These are phyloP conservation scores for Wallacemonas rigidus DNA, from an alignment of 208 protist genomes.

Conservation along the genomic window DNA sequence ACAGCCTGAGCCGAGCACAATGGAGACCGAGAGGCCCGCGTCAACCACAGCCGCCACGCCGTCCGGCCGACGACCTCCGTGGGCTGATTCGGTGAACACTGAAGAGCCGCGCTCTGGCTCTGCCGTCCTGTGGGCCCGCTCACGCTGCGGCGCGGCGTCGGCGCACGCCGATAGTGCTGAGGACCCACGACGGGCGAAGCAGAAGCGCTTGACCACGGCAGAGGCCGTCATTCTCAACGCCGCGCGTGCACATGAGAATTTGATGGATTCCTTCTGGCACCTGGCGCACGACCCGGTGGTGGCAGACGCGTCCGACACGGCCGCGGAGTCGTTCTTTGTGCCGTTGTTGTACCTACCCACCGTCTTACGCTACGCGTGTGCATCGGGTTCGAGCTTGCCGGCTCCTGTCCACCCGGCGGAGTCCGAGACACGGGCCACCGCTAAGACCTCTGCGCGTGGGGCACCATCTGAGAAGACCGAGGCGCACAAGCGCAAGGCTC, in stretches of 20 bases:
- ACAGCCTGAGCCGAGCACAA: background rate
- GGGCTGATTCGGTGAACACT: background rate
- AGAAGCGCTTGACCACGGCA: conserved; percentile 41
- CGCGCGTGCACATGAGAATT: conserved; percentile 28
- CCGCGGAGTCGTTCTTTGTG: conserved; percentile 40
- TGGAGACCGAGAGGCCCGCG: background rate
- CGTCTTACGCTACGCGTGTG: background rate
- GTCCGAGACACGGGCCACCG: too few relatives aligned
- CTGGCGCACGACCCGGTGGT: conserved; percentile 26
- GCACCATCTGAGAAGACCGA: background rate
- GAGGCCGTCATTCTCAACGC: conserved; percentile 53
- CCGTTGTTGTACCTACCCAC: conserved; percentile 42
- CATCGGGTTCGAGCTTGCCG: background rate
- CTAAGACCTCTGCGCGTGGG: too few relatives aligned
- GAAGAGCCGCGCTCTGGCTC: conserved; percentile 13
- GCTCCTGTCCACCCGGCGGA: background rate
- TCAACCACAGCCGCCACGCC: background rate
- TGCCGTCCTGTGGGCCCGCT: conserved; percentile 13
- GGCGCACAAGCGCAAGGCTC: background rate
- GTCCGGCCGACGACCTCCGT: background rate
- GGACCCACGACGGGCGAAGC: background rate
- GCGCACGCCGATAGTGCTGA: background rate
- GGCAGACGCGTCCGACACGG: background rate
- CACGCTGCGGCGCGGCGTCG: background rate
- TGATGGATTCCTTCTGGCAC: conserved; percentile 39